Base-by-base conservation (phyloP, 2,329 filamentous ascomycete genomes). In the Hypoxylon sp. region DNA sequence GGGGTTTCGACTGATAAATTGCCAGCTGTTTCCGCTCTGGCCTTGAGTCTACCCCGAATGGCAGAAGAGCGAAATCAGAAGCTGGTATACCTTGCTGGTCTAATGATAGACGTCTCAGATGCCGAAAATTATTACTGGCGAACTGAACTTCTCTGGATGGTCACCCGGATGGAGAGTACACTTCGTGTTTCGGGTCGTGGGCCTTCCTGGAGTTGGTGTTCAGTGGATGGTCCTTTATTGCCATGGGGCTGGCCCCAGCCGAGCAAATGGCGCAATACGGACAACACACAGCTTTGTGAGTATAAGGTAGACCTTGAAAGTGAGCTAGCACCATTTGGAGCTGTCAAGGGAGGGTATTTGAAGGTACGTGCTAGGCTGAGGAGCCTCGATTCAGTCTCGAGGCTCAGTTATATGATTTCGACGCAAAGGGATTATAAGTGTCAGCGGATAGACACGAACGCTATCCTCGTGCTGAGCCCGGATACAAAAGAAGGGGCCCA, bases 131-230 rank as follows among this genome's bases (percentile, higher is more conserved):
- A 62, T 23, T 27, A 39, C 8, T 69, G 68, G 68, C 30, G 67
- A 32, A 48, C 54, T 7, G 54, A 67, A 29, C 51, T 70, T 1
- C 54, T 69, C n/a, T 69, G 66, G 68, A 41, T 34, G 21, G 61
- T 54, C 8, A 46, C 27, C n/a, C 19, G 46, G 7, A 63, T 25
- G 30, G 45, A 39, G 25, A 52, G 39, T 19, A 29, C 53, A 19
- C 6, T 39, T 1, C 14, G 16, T 9, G 46, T 45, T 39, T n/a
- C 51, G 3, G 30, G 4, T 19, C 14, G 55, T 3, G 52, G 63
- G 3, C 70, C 68, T 2, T 68, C 66, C 1, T 70, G 68, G 68
- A 69, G 59, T n/a, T 71, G 70, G 70, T 63, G 68, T 48, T 64
- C 68, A 2, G 50, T 71, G 2, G 54, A 65, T 11, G 68, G 65